These are phyloP conservation scores for Russula olivacea DNA, from an alignment of 768 basidiomycete genomes.

Conservation along the genomic window DNA sequence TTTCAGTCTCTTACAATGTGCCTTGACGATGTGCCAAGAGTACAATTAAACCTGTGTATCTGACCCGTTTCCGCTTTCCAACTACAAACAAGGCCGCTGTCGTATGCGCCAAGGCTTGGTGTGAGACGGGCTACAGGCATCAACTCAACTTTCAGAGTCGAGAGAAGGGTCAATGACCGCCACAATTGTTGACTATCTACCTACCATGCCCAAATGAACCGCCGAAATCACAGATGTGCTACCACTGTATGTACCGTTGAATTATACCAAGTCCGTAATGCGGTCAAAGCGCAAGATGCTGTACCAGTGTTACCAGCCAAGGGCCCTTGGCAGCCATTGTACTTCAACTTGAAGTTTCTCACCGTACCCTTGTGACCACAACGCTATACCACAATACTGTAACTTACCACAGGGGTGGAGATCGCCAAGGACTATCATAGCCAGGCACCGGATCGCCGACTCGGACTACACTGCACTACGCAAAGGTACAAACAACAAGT, in stretches of 20 bases:
- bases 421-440: neutral
- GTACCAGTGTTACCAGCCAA: neutral
- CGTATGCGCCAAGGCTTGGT: neutral
- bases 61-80: no score
- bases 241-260: neutral
- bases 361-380: neutral
- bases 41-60: no score
- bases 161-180: neutral
- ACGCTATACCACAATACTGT: neutral
- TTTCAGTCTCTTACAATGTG: no score
- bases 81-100: neutral
- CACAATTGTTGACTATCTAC: neutral
- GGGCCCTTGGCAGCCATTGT: neutral
- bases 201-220: neutral
- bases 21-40: no score
- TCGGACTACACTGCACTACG: neutral
- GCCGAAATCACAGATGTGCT: neutral
- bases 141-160: neutral
- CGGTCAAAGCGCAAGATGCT: neutral
- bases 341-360: neutral
- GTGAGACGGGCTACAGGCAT: neutral
- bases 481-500: neutral
- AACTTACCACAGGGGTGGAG: neutral
- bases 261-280: neutral
- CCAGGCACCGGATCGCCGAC: neutral